A percentile compares a stretch with the other conserved stretches of the same genome.
Conservation (phyloP, 257 asterid genomes). For the Solanum virginianum region DNA sequence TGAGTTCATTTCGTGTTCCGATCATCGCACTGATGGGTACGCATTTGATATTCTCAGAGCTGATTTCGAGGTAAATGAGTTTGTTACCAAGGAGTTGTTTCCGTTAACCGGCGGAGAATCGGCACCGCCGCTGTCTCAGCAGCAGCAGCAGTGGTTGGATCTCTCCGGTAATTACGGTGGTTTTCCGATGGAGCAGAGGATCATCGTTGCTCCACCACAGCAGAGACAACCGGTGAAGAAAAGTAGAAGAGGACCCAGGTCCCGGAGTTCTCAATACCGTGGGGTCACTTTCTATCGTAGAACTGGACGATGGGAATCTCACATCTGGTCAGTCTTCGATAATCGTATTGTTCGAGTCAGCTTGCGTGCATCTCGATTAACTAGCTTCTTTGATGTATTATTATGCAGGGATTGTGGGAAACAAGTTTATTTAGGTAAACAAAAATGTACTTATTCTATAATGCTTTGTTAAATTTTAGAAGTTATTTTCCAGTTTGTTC, state of each 20-base stretch:
- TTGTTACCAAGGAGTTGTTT: conserved; percentile 53
- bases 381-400: background rate
- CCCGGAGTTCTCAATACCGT: conserved; percentile 95
- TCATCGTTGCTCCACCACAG: conserved; percentile 28
- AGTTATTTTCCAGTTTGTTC: background rate
- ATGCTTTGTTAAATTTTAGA: background rate
- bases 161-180: conserved; percentile 29
- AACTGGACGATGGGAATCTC: conserved; percentile 99
- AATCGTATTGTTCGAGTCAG: background rate
- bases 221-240: conserved; percentile 55
- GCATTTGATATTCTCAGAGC: conserved; percentile 50
- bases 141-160: conserved; percentile 30
- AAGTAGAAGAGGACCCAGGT: conserved; percentile 96
- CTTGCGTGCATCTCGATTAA: background rate
- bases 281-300: conserved; percentile 97
- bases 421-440: conserved; percentile 86
- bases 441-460: background rate
- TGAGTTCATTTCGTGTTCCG: conserved; percentile 24
- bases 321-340: conserved; percentile 55
- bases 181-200: conserved; percentile 22
- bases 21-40: conserved; percentile 20
- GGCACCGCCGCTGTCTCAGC: background rate
- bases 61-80: conserved; percentile 27
- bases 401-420: conserved; percentile 90
- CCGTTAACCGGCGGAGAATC: conserved; percentile 24